Base-by-base conservation (phyloP, 305 asterid species). In the Withania somnifera region DNA sequence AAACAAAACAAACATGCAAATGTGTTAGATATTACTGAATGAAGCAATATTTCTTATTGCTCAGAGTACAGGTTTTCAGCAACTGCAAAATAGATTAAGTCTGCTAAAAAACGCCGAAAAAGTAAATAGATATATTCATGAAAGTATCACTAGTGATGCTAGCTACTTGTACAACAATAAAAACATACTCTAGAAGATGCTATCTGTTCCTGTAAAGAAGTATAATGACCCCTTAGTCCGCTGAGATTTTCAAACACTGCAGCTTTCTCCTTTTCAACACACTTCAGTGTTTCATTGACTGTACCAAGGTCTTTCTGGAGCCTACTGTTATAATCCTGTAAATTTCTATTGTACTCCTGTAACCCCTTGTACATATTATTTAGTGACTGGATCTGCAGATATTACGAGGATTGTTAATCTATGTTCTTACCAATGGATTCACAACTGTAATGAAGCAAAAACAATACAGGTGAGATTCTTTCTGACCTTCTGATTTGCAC, bases 191-290 rank as follows among this genome's bases (percentile, higher is more conserved):
- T 93, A 73, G 95, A 91, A n/a, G 91, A 86, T 57, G 93, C 84
- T 58, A 95, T 93, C 83, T 93, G 98, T 61, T 94, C 99, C 86
- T 92, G 98, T 87, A 97, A 82, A 79, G 98, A 91, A 36, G 94
- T 89, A 71, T 87, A 86, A 57, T 90, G 97, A 63, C 98, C 99
- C 94, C 98, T 88, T 84, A 93, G 84, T n/a, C 93, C 90, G 87
- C 98, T 91, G 64, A 91, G 92, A 83, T 91, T 95, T 89, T 95
- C 98, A 77, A 95, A 91, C 0, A 90, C 87, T 11, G 91, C 97
- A 40, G 90, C 92, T 88, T 97, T 94, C 88, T 94, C 98, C 67
- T 88, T 89, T 88, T 93, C 97, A 58, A 92, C 97, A 14, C 89
- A 94, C 85, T 92, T 91, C 80, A 97, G 93, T 10, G 91, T 84